Percentiles rank a stretch among this genome's conserved stretches.
Evolutionary conservation across 1,139 yeast genomes (phyloP).

Genomic region (Kazachstania sp.): DNA sequence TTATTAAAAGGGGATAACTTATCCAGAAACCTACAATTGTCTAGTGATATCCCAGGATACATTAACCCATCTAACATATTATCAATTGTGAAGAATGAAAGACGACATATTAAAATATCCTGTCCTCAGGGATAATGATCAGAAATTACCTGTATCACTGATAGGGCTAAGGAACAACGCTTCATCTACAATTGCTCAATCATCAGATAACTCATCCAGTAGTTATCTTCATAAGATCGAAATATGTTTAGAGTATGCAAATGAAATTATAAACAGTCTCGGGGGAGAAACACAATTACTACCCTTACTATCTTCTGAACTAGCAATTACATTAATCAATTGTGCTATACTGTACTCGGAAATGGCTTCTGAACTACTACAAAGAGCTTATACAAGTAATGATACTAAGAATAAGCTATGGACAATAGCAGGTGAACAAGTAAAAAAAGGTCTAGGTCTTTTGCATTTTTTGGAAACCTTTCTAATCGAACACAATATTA

Average conservation of each 20-base stretch:
- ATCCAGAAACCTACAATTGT: too few relatives aligned
- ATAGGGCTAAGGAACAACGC: constrained; percentile 39
- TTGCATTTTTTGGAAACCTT: constrained; percentile 10
- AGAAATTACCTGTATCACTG: not conserved
- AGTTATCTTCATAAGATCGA: not conserved
- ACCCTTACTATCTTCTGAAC: constrained; percentile 3
- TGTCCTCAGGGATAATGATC: not conserved
- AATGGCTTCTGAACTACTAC: constrained; percentile 16
- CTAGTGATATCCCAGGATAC: too few relatives aligned
- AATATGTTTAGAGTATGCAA: not conserved
- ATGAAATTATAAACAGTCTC: not conserved
- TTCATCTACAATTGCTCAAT: constrained; percentile 49
- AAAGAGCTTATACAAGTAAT: constrained; percentile 18
- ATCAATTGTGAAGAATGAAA: not conserved
- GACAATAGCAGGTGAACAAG: constrained; percentile 21
- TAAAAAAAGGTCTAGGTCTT: constrained; percentile 22
- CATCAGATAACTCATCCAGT: constrained; percentile 53
- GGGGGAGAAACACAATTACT: not conserved
- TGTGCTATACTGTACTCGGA: constrained; percentile 16
- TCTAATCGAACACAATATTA: not conserved
- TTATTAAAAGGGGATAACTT: too few relatives aligned
- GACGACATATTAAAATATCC: not conserved
- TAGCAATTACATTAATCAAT: constrained; percentile 10
- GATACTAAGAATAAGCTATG: constrained; percentile 14
- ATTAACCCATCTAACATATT: too few relatives aligned